A percentile compares a stretch with the other conserved stretches of the same genome.
Conservation (phyloP, 768 basidiomycete genomes). For the Leccinum boreale region DNA sequence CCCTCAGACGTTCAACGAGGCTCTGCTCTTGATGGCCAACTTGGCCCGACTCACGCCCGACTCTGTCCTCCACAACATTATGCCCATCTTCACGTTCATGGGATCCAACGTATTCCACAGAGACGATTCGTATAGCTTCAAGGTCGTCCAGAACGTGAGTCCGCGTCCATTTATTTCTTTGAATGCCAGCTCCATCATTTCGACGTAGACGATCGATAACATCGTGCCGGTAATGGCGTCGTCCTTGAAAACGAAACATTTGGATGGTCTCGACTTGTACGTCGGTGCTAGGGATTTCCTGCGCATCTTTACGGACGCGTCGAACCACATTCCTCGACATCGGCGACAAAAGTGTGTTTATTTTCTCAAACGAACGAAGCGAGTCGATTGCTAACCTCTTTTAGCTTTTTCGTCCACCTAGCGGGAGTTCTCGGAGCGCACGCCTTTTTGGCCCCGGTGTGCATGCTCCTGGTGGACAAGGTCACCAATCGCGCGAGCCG, state of each 20-base stretch:
- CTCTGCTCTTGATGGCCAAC: conserved; percentile 80
- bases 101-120: conserved; percentile 97
- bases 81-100: conserved; percentile 99
- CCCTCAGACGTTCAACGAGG: conserved; percentile 93
- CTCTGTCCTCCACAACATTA: conserved; percentile 88
- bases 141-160: conserved; percentile 85
- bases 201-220: conserved; percentile 76
- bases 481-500: conserved; percentile 64
- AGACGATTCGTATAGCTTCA: conserved; percentile 94
- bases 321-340: conserved; percentile 88
- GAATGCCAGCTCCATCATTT: not conserved
- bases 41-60: conserved; percentile 84
- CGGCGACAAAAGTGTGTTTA: conserved; percentile 75
- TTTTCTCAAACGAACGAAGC: not conserved
- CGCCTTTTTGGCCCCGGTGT: conserved; percentile 79
- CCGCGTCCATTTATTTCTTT: not conserved
- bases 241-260: conserved; percentile 61
- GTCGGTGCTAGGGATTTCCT: conserved; percentile 77
- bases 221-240: conserved; percentile 92
- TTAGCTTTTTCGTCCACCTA: conserved; percentile 86
- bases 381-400: conserved; percentile 2
- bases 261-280: conserved; percentile 56
- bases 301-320: conserved; percentile 90
- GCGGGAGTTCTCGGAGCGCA: conserved; percentile 75
- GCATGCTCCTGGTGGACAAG: conserved; percentile 83